Conservation (phyloP, 208 protist genomes). For the Lotmaria passim region DNA sequence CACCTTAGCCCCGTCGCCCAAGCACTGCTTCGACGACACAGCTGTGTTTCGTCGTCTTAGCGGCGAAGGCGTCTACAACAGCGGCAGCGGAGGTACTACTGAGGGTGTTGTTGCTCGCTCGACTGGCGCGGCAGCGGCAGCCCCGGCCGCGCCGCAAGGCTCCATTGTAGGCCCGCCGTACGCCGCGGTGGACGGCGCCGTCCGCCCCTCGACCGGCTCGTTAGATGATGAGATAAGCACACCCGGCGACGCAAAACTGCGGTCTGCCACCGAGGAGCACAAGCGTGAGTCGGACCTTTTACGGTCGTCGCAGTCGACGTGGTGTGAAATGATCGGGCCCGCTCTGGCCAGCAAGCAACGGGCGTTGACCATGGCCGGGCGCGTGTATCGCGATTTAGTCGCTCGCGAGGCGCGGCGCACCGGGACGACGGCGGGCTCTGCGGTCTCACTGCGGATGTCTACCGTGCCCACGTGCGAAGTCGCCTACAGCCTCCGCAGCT, state of each 20-base stretch:
- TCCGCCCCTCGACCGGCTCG: neutral
- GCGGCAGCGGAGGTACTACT: too few relatives aligned
- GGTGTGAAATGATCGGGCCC: conserved; percentile 41
- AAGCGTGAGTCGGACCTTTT: neutral
- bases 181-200: neutral
- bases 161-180: neutral
- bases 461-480: conserved; percentile 52
- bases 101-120: neutral
- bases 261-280: neutral
- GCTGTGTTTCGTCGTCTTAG: too few relatives aligned
- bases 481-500: conserved; percentile 48
- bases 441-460: neutral
- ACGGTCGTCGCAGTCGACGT: neutral
- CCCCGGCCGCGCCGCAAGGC: neutral
- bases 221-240: conserved; percentile 16
- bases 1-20: neutral
- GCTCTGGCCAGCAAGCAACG: conserved; percentile 46
- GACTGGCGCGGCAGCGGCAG: neutral
- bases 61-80: too few relatives aligned
- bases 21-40: neutral
- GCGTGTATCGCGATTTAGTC: conserved; percentile 41
- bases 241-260: neutral
- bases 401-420: neutral
- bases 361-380: conserved; percentile 38
- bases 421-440: neutral